Evolutionary conservation across 805 yeast genomes (phyloP), one percentile per base, ranked within the genome.

Genomic region (Kuraishia floccosa): DNA sequence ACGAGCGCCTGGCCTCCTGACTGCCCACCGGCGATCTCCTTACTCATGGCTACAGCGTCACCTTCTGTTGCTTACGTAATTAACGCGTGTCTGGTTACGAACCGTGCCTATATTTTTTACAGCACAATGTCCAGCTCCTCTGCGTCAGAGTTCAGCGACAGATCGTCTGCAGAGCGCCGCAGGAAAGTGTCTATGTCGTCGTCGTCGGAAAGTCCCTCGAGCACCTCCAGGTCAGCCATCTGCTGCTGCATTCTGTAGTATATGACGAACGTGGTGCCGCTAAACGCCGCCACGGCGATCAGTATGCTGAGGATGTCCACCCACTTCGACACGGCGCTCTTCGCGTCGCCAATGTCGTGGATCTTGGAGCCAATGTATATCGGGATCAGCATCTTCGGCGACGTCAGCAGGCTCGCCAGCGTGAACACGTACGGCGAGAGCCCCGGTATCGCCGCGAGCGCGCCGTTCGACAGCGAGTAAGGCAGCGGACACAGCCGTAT

Each of bases 401-500:
- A 72, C 2, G 94, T 74, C 21, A 84, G 50, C 0, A 73, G 39
- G 16, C 86, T 77, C 1, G 96, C 94, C 20, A 76, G 46, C 3
- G 76, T 58, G 50, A 80, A 89, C 17, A 75, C 72, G 25, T 52
- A 37, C 2, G 76, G 56, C 0, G 77, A 61, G 9, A 89, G 64
- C 12, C 83, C 80, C 0, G 93, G 95, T 10, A 89, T 70, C 2
- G 93, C 78, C 7, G 94, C 91, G 40, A 91, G 63, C 0, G 94
- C 96, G 4, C 96, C 96, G 46, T 89, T 89, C 0, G 91, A 78
- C 20, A 89, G 58, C 3, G 96, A 85, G 49, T 86, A 91, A 0
- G 97, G 97, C 44, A 89, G 67, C 1, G 98, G 98, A 42, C 96
- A 85, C 35, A 89, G 52, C 33, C 96, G 63, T 18, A 89, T 66